Conservation (phyloP, 176 grass and related monocot species). For the Carex parvula region DNA sequence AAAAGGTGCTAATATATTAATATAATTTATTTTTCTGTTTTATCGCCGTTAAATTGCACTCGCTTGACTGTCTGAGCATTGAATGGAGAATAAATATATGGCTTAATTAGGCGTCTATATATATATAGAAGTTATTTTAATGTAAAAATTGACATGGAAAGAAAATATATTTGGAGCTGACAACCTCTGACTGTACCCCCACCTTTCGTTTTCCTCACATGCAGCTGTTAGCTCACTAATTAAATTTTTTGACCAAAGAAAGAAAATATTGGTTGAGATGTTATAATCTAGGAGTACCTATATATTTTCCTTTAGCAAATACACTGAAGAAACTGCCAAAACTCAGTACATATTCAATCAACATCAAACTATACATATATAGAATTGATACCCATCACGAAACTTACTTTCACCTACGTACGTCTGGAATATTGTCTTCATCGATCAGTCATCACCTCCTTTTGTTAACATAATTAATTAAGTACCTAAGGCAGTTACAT, state of each 20-base stretch:
- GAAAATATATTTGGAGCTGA: background rate
- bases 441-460: background rate
- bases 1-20: no score
- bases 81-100: background rate
- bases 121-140: background rate
- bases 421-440: background rate
- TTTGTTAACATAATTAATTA: background rate
- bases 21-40: no score
- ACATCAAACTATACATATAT: background rate
- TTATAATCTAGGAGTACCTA: slow-evolving; percentile 5
- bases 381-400: background rate
- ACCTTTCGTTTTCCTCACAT: background rate
- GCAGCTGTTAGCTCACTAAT: background rate
- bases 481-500: background rate
- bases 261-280: background rate
- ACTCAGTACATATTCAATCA: slow-evolving; percentile 21
- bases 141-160: background rate
- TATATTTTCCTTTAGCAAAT: background rate
- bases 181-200: background rate
- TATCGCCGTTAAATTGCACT: no score
- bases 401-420: background rate
- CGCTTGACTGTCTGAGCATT: no score
- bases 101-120: background rate
- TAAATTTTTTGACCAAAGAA: background rate
- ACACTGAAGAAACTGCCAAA: background rate